phyloP scores from a whole-genome alignment of 768 basidiomycete species.

The Lactarius evosmus region DNA sequence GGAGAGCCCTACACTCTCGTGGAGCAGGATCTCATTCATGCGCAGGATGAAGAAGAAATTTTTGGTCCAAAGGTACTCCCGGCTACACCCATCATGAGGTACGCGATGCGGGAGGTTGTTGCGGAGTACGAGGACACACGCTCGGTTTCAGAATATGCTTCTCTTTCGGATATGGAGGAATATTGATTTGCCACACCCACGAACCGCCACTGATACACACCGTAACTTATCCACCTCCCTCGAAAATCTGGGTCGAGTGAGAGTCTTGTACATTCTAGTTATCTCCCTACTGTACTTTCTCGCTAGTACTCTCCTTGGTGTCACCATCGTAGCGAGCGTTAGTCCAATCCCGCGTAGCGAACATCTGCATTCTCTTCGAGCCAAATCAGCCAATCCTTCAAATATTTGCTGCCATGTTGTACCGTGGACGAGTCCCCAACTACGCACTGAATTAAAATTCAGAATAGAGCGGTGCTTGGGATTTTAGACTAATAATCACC shows the following conservation, averaged over 20 bases:
- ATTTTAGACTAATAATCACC: slow-evolving; percentile 44
- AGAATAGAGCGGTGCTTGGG: not conserved
- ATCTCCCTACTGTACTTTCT: slow-evolving; percentile 12
- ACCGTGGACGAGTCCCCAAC: slow-evolving; percentile 95
- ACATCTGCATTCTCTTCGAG: slow-evolving; percentile 89
- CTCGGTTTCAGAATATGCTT: slow-evolving; percentile 76
- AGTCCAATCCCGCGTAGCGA: slow-evolving; percentile 69
- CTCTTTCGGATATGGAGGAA: slow-evolving; percentile 73
- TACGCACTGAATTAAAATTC: slow-evolving; percentile 58
- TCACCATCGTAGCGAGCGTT: not conserved
- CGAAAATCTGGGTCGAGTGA: not conserved
- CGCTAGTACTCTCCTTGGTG: not conserved
- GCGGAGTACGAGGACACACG: slow-evolving; percentile 77
- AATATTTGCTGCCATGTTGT: slow-evolving; percentile 73
- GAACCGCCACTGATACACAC: slow-evolving; percentile 8
- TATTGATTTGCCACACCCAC: slow-evolving; percentile 40
- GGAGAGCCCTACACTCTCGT: slow-evolving; percentile 40
- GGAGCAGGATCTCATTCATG: slow-evolving; percentile 43
- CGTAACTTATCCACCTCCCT: slow-evolving; percentile 19
- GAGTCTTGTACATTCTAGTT: not conserved
- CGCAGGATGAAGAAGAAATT: slow-evolving; percentile 48
- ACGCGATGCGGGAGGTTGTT: slow-evolving; percentile 80
- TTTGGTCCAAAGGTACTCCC: slow-evolving; percentile 76
- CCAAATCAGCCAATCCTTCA: slow-evolving; percentile 91
- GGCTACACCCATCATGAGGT: slow-evolving; percentile 76